A percentile compares a stretch with the other conserved stretches of the same genome.
These are phyloP conservation scores for Solanum etuberosum DNA, from an alignment of 257 asterid genomes.

Conservation along the genomic window DNA sequence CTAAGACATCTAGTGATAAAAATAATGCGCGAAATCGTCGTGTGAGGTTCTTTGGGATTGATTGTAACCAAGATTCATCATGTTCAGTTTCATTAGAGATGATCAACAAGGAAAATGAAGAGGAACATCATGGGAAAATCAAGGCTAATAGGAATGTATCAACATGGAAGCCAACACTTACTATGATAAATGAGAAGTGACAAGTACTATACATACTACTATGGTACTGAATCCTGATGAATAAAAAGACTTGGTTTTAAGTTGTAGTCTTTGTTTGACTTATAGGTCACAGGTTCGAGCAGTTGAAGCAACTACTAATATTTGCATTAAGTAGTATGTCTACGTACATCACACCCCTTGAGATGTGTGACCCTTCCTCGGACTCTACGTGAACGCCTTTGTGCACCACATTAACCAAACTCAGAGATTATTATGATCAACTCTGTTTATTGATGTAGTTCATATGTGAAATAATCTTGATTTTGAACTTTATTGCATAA, in stretches of 20 bases:
- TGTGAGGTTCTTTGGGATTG: slow-evolving; percentile 37
- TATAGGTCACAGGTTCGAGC: neutral
- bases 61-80: slow-evolving; percentile 1
- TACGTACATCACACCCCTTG: neutral
- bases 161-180: slow-evolving; percentile 51
- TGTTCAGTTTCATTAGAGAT: neutral
- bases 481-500: neutral
- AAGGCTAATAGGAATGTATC: slow-evolving; percentile 18
- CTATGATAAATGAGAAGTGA: slow-evolving; percentile 29
- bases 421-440: neutral
- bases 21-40: slow-evolving; percentile 21
- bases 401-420: neutral
- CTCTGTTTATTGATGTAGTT: neutral
- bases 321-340: neutral
- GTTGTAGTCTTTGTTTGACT: neutral
- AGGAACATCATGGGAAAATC: neutral
- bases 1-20: slow-evolving; percentile 25
- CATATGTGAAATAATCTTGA: neutral
- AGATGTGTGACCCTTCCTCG: neutral
- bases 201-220: neutral
- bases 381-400: neutral
- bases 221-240: neutral
- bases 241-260: neutral
- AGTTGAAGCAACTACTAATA: too few relatives aligned
- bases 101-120: neutral